Evolutionary conservation across 768 basidiomycete species (phyloP), one percentile per base, ranked within the genome.

Genomic region (Podaxis carcinomalis): DNA sequence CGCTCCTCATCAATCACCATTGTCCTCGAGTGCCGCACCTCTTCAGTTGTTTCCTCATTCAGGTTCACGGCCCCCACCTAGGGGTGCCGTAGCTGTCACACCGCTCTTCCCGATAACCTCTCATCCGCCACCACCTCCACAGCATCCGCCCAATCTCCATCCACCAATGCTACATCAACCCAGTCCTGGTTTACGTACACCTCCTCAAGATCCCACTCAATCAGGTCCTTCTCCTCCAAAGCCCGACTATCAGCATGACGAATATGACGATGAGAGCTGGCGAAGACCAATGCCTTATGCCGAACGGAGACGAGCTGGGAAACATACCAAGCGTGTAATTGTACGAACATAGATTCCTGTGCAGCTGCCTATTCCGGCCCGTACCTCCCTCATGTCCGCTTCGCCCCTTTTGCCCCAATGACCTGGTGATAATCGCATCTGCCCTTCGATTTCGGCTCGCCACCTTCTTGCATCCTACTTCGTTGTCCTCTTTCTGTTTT

Each of bases 261-360:
- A 84, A 40, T 80, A 78, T 66, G 85, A 88, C 58, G 89, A 90
- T 68, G 88, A 91, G 63, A 75, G 85, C 27, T 91, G 89, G 89
- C 77, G 84, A 32, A 75, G 82, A 47, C 87, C 89, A 0, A 90
- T 85, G 72, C 89, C 90, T 21, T 85, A 87, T 67, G 81, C 83
- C 42, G 89, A 90, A 70, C 83, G 90, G 23, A 77, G 90, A 58
- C 78, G 90, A 59, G 90, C 90, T 55, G 90, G 90, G 53, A 92
- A 92, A 70, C 90, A 92, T 69, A 92, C 90, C 23, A 80, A 78
- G 68, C 82, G 90, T 56, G 85, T 91, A 36, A 83, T 91, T 63
- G 84, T 88, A 61, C 74, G 82, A 68, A 74, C 74, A 67, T 81
- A 65, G 53, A 63, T 55, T 16, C 53, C 32, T 52, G 16, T 40